Conservation (phyloP, 371 early-diverging fungal species). For the Blakeslea trispora region DNA sequence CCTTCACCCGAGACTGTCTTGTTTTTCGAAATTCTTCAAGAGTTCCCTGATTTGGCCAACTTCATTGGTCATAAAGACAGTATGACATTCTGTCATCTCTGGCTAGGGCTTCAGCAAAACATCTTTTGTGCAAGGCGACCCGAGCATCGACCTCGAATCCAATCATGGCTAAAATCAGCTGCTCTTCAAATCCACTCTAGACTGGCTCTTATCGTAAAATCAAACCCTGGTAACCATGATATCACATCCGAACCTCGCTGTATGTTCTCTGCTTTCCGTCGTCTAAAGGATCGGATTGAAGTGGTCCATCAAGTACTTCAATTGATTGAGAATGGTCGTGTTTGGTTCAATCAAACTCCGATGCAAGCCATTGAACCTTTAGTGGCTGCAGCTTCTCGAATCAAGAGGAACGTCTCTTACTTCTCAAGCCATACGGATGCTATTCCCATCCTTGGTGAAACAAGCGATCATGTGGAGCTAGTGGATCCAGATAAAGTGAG, state of each 20-base stretch:
- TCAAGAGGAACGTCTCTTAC: neutral
- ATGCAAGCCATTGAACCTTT: conserved; percentile 11
- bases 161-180: conserved; percentile 16
- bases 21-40: conserved; percentile 18
- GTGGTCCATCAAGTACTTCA: conserved; percentile 19
- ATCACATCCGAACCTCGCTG: conserved; percentile 9
- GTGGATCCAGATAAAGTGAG: conserved; percentile 4
- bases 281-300: conserved; percentile 24
- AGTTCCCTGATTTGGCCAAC: conserved; percentile 31
- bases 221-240: neutral
- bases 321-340: conserved; percentile 23
- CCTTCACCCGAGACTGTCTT: conserved; percentile 5
- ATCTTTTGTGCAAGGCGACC: conserved; percentile 22
- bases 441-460: conserved; percentile 3
- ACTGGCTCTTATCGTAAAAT: conserved; percentile 7
- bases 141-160: conserved; percentile 8
- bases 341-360: conserved; percentile 16
- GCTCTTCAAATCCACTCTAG: conserved; percentile 16
- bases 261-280: conserved; percentile 28
- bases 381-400: neutral
- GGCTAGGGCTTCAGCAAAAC: conserved; percentile 30
- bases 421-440: neutral
- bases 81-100: conserved; percentile 24
- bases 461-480: neutral
- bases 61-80: conserved; percentile 33